Percentiles rank a stretch among this genome's conserved stretches.
These are phyloP conservation scores for Anisodus acutangulus DNA, from an alignment of 257 asterid species.

Conservation along the genomic window DNA sequence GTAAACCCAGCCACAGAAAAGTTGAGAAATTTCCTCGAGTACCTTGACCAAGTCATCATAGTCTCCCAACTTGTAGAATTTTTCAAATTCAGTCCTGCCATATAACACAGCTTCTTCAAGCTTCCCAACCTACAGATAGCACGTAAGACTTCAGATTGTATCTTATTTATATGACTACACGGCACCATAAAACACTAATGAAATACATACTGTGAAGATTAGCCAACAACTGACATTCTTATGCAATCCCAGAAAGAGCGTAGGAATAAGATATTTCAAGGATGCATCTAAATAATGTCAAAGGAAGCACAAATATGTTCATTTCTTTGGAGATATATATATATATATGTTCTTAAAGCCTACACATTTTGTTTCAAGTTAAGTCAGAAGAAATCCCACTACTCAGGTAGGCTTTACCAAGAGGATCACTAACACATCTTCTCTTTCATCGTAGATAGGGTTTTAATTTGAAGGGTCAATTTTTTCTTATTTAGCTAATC, in stretches of 20 bases:
- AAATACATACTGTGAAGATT: not conserved
- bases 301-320: not conserved
- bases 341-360: not conserved
- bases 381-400: not conserved
- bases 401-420: too few relatives aligned
- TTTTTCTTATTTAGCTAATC: too few relatives aligned
- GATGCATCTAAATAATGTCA: conserved; percentile 7
- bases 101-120: conserved; percentile 77
- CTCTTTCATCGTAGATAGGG: too few relatives aligned
- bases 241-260: not conserved
- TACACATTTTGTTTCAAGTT: not conserved
- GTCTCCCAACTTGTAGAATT: conserved; percentile 64
- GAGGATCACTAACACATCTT: too few relatives aligned
- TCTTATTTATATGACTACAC: not conserved
- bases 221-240: conserved; percentile 18
- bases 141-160: not conserved
- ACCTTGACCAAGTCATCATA: conserved; percentile 84
- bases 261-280: not conserved
- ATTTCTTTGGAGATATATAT: not conserved
- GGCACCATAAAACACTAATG: not conserved
- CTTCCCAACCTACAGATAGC: conserved; percentile 60
- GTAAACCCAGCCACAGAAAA: not conserved
- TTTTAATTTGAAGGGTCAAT: too few relatives aligned
- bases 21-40: conserved; percentile 21
- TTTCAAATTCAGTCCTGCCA: conserved; percentile 76